Evolutionary conservation across 2,329 filamentous ascomycete genomes (phyloP), one percentile per base, ranked within the genome.

Genomic region (Juglanconis oblonga): DNA sequence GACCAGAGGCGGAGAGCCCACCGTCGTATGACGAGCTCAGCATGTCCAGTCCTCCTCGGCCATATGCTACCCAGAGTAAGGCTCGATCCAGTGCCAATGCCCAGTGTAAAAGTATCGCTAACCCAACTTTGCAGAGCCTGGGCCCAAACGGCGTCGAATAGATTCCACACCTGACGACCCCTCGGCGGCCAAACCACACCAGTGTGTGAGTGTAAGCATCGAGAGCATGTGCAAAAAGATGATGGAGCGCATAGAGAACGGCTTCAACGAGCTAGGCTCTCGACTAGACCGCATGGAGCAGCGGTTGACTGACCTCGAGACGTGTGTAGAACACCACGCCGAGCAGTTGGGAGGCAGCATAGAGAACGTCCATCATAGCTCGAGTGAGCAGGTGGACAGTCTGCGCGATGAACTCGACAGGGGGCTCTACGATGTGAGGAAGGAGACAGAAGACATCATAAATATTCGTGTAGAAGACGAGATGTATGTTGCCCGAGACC

Each of bases 391-490:
- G 32, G 42, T 52, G 14, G 56, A 47, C n/a, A 49, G 48, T 13
- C 33, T 58, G 24, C 49, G 50, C 17, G 42, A 35, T 17, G 56
- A 58, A 32, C 50, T 58, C 4, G 56, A 58, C 33, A 58, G n/a
- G 5, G 48, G 56, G 10, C 49, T 58, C 11, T 48, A 58, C 8
- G 56, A 58, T 35, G 49, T 52, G 11, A 52, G 42, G 17, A 58
- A 58, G 42, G 56, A 58, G 35, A 58, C 50, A 5, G 56, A 58
- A 10, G 56, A 58, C 14, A 58, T 49, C 14, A 48, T 58, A 13
- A 38, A n/a, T 53, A 13, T 35, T 9, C 49, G 40, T 11, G 48
- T 58, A 5, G 56, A 58, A n/a, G 56, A 58, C 35, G 56, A 58
- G 32, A 52, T 58, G 40, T 33, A 58, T 32, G 56, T 52, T 14